Percentiles rank a stretch among this genome's conserved stretches.
Conservation (phyloP, 805 yeast species). For the Wickerhamomyces bisporus region DNA sequence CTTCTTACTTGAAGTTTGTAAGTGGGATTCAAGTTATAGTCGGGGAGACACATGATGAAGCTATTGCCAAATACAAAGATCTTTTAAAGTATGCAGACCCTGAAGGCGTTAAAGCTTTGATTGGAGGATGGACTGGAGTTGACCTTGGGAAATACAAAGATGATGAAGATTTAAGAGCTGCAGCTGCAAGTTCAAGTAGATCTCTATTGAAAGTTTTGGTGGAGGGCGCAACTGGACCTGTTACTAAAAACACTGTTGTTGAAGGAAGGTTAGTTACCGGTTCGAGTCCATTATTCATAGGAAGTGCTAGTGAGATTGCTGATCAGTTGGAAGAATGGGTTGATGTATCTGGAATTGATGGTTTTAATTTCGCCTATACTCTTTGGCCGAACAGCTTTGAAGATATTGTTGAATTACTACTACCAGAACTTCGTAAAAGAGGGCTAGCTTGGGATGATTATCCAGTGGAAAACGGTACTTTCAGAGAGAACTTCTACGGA, state of each 20-base stretch:
- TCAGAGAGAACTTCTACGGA: slow-evolving; percentile 10
- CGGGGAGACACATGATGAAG: slow-evolving; percentile 37
- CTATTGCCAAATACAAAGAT: slow-evolving; percentile 30
- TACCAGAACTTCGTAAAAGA: slow-evolving; percentile 30
- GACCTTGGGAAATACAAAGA: slow-evolving; percentile 25
- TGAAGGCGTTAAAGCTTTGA: slow-evolving; percentile 39
- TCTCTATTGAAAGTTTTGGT: neutral
- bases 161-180: slow-evolving; percentile 14
- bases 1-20: slow-evolving; percentile 33
- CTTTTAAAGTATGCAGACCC: slow-evolving; percentile 27
- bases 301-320: slow-evolving; percentile 26
- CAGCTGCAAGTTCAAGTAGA: slow-evolving; percentile 14
- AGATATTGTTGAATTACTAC: slow-evolving; percentile 29
- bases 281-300: slow-evolving; percentile 1
- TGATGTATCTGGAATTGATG: slow-evolving; percentile 35
- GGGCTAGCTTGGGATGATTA: slow-evolving; percentile 29
- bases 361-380: slow-evolving; percentile 35
- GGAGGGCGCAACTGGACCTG: neutral
- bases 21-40: slow-evolving; percentile 31
- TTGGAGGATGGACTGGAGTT: slow-evolving; percentile 38
- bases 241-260: neutral
- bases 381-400: slow-evolving; percentile 33
- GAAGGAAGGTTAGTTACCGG: slow-evolving; percentile 1
- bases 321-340: slow-evolving; percentile 35
- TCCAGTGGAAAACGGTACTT: slow-evolving; percentile 9